Evolutionary conservation across 1,284 basidiomycete genomes (phyloP), one percentile per base, ranked within the genome.

Genomic region (Puccinia polysora): DNA sequence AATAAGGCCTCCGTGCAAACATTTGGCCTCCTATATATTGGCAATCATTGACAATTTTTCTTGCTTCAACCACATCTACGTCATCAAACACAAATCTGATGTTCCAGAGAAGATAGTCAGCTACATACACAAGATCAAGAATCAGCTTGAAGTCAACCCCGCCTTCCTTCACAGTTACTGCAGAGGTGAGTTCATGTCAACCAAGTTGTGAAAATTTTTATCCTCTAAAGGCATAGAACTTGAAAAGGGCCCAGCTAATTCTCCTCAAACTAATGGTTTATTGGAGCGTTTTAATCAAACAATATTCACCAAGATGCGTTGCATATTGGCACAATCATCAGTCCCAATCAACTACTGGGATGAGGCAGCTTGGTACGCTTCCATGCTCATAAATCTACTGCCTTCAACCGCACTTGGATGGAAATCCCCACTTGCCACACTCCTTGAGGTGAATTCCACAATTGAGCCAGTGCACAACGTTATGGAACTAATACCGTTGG

Each of bases 181-280:
- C 8, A 43, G 43, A 2, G 43, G 43, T 5, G 23, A 62, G 20
- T 62, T 62, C 15, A 47, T 38, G 14, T 47, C 43, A 8, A 62
- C 23, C 2, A 30, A 12, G 5, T 60, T 60, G n/a, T n/a, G n/a
- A n/a, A n/a, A n/a, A n/a, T n/a, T n/a, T n/a, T n/a, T n/a, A n/a
- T n/a, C 38, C 15, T 60, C 4, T 1, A 25, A 15, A 28, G 58
- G 58, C 1, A 45, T 60, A 1, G 38, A 25, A 1, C 36, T 60
- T 15, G 38, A 60, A 28, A n/a, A 38, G 8, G 58, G 34, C 14
- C 58, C 58, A 12, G 58, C 36, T 1, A 28, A 60, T 36, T 23
- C 2, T 28, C 58, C 58, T 6, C 58, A 60, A 45, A 43, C 58
- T 2, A 60, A 60, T 45, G 58, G 58, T 25, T 6, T 60, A 4